Evolutionary conservation across 2,329 filamentous ascomycete species (phyloP), one percentile per base, ranked within the genome.

Genomic region (Graphilbum sp.): DNA sequence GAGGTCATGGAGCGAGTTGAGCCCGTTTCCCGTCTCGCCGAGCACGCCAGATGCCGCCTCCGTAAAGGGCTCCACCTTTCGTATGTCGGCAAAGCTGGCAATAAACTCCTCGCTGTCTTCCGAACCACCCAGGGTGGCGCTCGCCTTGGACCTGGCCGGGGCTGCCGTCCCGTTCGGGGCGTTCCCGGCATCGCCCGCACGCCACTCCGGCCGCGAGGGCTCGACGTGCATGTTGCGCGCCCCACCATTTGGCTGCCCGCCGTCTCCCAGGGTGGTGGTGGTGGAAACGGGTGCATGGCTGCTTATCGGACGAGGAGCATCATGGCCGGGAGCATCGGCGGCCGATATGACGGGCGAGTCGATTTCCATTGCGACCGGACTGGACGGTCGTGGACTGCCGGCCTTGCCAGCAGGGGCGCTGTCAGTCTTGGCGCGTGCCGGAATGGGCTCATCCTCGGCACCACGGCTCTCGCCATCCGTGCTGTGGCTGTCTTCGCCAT

Each of bases 361-460:
- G 36, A 79, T 75, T 45, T 79, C 74, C 74, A 79, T 79, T 13
- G 72, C 70, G 41, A 66, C 69, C 3, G 71, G 67, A 44, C 66
- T 72, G 27, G 60, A 29, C 5, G 27, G 11, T 15, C 6, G 5
- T 12, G 27, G 11, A 29, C 11, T 5, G 21, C 21, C 21, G 21
- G 21, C 11, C n/a, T 60, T 18, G 29, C 25, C 15, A 30, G 7
- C 27, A 13, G 5, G 6, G 27, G 10, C 27, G 27, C 6, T 30
- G 9, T 1, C 34, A 21, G 4, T 34, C 32, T 18, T 24, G 24
- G 17, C 24, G 25, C 5, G 17, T 46, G 44, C 6, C 44, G 40
- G 3, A 52, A 6, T 50, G 44, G 56, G 57, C 53, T 30, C 57
- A 44, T 43, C n/a, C 36, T 35, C 5, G 36, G 40, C 43, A 8